A percentile compares a stretch with the other conserved stretches of the same genome.
phyloP scores from a whole-genome alignment of 2,329 filamentous ascomycete species.

The Talaromyces sp. region DNA sequence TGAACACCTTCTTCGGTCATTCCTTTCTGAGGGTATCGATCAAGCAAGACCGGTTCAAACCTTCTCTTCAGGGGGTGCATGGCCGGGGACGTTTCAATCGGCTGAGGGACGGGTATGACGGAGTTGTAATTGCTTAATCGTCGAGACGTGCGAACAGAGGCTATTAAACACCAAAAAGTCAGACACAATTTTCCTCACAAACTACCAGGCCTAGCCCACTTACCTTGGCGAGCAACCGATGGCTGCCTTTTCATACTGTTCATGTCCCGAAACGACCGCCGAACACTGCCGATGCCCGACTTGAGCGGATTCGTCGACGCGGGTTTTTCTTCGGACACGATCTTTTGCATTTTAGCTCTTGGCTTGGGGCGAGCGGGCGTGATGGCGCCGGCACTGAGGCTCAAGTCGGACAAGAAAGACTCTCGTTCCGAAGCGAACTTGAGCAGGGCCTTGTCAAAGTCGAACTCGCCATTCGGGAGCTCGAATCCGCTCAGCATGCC shows the following conservation, averaged over 20 bases:
- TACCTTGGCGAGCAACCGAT: slow-evolving; percentile 67
- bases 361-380: slow-evolving; percentile 70
- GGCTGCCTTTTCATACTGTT: slow-evolving; percentile 88
- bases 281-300: slow-evolving; percentile 74
- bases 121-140: slow-evolving; percentile 97
- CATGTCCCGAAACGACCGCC: slow-evolving; percentile 89
- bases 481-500: slow-evolving; percentile 30
- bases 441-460: slow-evolving; percentile 87
- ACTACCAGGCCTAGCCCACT: slow-evolving; percentile 8
- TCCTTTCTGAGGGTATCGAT: slow-evolving; percentile 83
- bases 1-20: slow-evolving; percentile 74
- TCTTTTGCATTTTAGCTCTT: slow-evolving; percentile 64
- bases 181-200: neutral
- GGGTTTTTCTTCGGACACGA: slow-evolving; percentile 66
- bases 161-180: slow-evolving; percentile 31
- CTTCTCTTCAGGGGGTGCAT: slow-evolving; percentile 94
- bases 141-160: slow-evolving; percentile 74
- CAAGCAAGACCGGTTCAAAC: slow-evolving; percentile 93
- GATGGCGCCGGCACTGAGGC: slow-evolving; percentile 78
- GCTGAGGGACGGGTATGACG: slow-evolving; percentile 89
- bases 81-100: slow-evolving; percentile 79
- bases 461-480: slow-evolving; percentile 61
- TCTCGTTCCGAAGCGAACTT: slow-evolving; percentile 97
- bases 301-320: slow-evolving; percentile 45
- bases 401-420: slow-evolving; percentile 86